These are phyloP conservation scores for Sophora flavescens DNA, from an alignment of 306 rosid genomes.

Conservation along the genomic window DNA sequence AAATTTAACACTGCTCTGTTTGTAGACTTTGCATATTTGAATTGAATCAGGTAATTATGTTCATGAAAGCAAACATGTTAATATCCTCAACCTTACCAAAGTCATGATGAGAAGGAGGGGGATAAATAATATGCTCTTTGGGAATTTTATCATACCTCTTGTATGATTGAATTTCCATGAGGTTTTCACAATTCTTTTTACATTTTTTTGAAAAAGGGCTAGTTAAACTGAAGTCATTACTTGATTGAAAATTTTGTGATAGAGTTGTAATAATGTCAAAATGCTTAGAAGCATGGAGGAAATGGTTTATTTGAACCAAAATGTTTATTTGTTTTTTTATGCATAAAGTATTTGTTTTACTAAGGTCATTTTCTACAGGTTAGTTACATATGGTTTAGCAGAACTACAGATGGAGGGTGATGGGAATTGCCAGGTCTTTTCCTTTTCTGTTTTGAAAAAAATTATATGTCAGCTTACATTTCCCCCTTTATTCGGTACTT, in stretches of 20 bases:
- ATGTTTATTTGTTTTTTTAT: neutral
- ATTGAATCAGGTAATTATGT: slow-evolving; percentile 4
- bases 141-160: slow-evolving; percentile 10
- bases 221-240: slow-evolving; percentile 24
- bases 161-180: neutral
- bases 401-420: slow-evolving; percentile 98
- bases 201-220: slow-evolving; percentile 2
- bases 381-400: slow-evolving; percentile 80
- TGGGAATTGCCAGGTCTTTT: slow-evolving; percentile 95
- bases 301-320: slow-evolving; percentile 17
- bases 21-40: slow-evolving; percentile 24
- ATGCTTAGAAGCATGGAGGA: slow-evolving; percentile 7
- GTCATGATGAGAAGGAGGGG: slow-evolving; percentile 5
- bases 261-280: slow-evolving; percentile 4
- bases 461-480: slow-evolving; percentile 29
- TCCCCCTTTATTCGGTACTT: slow-evolving; percentile 12
- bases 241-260: slow-evolving; percentile 27
- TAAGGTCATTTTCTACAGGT: slow-evolving; percentile 56
- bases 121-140: slow-evolving; percentile 16
- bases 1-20: neutral
- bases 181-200: neutral
- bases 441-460: slow-evolving; percentile 11
- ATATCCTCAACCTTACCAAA: slow-evolving; percentile 1
- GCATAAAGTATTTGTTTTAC: slow-evolving; percentile 35
- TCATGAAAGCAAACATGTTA: slow-evolving; percentile 36